Conservation (phyloP, 1,139 yeast genomes). For the Diutina ranongensis region DNA sequence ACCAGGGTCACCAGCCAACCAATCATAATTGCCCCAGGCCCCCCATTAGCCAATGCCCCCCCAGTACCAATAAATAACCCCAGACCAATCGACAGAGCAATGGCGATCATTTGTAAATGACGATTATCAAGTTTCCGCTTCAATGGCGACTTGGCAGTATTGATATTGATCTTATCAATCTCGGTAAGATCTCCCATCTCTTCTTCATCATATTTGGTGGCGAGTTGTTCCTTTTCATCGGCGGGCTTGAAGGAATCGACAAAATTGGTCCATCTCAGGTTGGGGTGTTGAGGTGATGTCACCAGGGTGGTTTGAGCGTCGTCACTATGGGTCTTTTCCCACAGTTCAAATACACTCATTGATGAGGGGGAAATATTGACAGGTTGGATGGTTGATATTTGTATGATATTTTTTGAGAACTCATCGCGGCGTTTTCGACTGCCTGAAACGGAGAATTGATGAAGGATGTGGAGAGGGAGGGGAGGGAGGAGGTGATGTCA, state of each 20-base stretch:
- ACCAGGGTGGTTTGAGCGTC: neutral
- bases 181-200: constrained; percentile 16
- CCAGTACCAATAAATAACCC: constrained; percentile 13
- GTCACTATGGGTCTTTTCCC: constrained; percentile 1
- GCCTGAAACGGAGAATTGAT: no score
- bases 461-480: neutral
- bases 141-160: constrained; percentile 28
- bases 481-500: neutral
- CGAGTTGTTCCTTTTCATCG: neutral
- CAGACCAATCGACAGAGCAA: constrained; percentile 18
- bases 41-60: constrained; percentile 11
- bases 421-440: neutral
- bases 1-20: constrained; percentile 49
- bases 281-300: neutral
- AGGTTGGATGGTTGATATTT: no score
- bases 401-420: no score
- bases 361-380: neutral
- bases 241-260: constrained; percentile 2
- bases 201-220: neutral
- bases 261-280: constrained; percentile 3
- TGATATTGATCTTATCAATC: constrained; percentile 24
- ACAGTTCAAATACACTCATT: neutral
- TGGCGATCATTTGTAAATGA: constrained; percentile 43
- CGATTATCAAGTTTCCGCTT: constrained; percentile 49
- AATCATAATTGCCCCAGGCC: constrained; percentile 11